Conservation (phyloP, 176 grass and related monocot species). For the Raddia distichophylla region DNA sequence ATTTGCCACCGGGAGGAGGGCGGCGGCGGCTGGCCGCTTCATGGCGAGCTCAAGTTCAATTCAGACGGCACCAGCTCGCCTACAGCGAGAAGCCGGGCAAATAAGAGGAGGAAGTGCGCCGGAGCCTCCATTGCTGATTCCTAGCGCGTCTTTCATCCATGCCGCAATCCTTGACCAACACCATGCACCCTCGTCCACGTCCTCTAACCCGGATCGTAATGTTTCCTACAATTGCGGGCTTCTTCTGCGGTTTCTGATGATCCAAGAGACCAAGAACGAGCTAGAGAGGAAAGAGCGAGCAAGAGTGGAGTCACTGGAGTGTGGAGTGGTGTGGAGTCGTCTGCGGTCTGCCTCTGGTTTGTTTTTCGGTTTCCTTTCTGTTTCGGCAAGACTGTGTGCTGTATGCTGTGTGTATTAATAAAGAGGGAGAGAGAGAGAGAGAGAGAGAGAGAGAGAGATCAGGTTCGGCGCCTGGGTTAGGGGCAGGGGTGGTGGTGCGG, state of each 20-base stretch:
- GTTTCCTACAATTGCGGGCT: constrained; percentile 15
- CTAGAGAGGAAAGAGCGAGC: neutral
- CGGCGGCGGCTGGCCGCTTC: constrained; percentile 44
- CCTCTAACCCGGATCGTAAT: neutral
- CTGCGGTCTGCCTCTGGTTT: neutral
- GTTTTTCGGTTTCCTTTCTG: constrained; percentile 38
- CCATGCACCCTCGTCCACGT: neutral
- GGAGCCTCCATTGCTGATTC: constrained; percentile 26
- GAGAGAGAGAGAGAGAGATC: neutral
- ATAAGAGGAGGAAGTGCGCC: neutral
- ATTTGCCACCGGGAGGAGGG: constrained; percentile 25
- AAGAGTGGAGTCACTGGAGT: neutral
- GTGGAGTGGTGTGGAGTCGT: constrained; percentile 40
- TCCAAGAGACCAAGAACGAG: constrained; percentile 22
- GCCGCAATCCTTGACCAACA: constrained; percentile 31
- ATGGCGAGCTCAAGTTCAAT: constrained; percentile 30
- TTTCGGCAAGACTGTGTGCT: constrained; percentile 39
- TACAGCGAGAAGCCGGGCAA: neutral
- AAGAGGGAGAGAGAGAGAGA: constrained; percentile 12
- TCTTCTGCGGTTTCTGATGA: constrained; percentile 29
- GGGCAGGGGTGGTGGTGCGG: constrained; percentile 21
- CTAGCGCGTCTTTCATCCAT: constrained; percentile 19
- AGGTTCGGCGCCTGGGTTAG: constrained; percentile 9
- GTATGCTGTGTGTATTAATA: constrained; percentile 56
- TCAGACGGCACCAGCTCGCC: neutral